These are phyloP conservation scores for Metroxylon sagu DNA, from an alignment of 176 grass and related monocot genomes.

Conservation along the genomic window DNA sequence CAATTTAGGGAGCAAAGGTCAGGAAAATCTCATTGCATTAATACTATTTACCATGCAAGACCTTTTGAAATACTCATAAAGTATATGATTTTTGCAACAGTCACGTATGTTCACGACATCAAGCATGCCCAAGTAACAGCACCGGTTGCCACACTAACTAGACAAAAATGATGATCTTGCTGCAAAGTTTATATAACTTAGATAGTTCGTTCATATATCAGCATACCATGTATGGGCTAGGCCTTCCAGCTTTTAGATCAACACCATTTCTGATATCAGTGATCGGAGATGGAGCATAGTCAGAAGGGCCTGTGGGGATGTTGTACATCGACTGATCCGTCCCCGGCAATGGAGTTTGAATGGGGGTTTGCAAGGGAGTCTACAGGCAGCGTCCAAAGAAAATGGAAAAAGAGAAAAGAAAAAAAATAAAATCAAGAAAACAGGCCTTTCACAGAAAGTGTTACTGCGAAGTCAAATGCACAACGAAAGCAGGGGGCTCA, in stretches of 20 bases:
- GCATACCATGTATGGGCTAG: slow-evolving; percentile 22
- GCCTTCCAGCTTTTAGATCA: slow-evolving; percentile 27
- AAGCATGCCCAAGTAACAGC: too few species aligned
- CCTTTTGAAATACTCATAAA: too few species aligned
- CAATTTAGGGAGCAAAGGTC: neutral
- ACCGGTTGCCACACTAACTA: too few species aligned
- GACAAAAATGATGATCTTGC: too few species aligned
- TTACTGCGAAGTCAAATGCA: neutral
- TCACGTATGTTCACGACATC: too few species aligned
- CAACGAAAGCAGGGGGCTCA: neutral
- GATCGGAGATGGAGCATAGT: slow-evolving; percentile 24
- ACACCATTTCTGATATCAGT: slow-evolving; percentile 20
- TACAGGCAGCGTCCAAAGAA: neutral
- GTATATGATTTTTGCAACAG: too few species aligned
- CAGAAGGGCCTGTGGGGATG: slow-evolving; percentile 28
- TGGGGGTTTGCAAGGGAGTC: slow-evolving; percentile 24
- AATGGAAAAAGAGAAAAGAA: too few species aligned
- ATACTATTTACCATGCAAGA: too few species aligned
- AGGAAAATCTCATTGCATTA: too few species aligned
- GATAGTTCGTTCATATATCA: neutral
- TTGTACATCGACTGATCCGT: slow-evolving; percentile 18
- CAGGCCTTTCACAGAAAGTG: too few species aligned
- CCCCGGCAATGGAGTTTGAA: slow-evolving; percentile 22
- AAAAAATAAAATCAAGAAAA: too few species aligned
- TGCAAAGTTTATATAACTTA: too few species aligned